Percentiles rank a stretch among this genome's conserved stretches.
Conservation (phyloP, 2,329 filamentous ascomycete species). For the Cladophialophora yegresii region DNA sequence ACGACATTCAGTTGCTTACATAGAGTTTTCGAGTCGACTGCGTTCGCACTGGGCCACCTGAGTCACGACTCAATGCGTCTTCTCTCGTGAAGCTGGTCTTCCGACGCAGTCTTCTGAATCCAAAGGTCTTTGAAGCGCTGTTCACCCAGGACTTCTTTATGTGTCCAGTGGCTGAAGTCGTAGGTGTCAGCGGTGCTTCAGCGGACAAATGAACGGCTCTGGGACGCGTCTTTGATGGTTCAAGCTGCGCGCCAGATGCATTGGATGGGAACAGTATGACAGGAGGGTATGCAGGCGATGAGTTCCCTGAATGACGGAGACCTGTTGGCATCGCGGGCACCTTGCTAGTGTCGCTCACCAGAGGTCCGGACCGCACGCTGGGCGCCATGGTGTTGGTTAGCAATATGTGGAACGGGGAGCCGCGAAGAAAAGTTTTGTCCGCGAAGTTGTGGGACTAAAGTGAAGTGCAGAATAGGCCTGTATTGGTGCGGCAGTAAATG, state of each 20-base stretch:
- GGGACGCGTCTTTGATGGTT: neutral
- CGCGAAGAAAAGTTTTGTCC: neutral
- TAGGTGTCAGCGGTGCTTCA: conserved; percentile 1
- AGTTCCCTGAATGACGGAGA: conserved; percentile 13
- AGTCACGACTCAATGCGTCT: neutral
- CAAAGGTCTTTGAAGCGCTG: conserved; percentile 22
- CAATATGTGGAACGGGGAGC: neutral
- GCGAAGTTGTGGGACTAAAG: neutral
- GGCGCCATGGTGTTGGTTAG: conserved; percentile 12
- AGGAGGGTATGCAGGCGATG: neutral
- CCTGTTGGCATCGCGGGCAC: conserved; percentile 13
- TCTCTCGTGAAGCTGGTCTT: conserved; percentile 9
- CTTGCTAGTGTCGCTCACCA: neutral
- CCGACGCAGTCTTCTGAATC: conserved; percentile 12
- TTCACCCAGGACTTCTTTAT: conserved; percentile 21
- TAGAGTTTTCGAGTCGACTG: conserved; percentile 7
- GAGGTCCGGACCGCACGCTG: neutral
- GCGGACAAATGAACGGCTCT: neutral
- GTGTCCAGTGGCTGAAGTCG: neutral
- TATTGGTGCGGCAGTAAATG: neutral
- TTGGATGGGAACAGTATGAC: neutral
- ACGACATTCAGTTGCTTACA: neutral
- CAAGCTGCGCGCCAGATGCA: neutral
- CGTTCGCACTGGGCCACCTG: neutral
- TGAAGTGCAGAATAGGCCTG: neutral